Percentiles rank a stretch among this genome's conserved stretches.
phyloP scores from a whole-genome alignment of 352 stramenopile species.

The Globisporangium yorkense region DNA sequence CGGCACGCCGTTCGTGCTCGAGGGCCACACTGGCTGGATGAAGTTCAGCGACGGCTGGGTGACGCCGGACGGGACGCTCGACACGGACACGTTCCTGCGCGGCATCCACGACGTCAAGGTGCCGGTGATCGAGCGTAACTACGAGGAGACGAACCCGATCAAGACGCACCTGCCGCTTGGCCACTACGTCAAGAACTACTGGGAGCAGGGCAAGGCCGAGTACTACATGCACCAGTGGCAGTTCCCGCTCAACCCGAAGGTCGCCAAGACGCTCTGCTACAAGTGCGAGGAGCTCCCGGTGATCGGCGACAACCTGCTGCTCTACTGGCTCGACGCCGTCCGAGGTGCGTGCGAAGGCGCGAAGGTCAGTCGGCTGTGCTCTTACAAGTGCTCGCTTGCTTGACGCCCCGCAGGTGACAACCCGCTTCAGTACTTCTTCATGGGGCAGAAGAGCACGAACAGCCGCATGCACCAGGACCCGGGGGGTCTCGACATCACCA shows the following conservation, averaged over 20 bases:
- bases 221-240: slow-evolving; percentile 96
- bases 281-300: slow-evolving; percentile 86
- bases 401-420: slow-evolving; percentile 45
- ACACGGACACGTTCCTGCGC: slow-evolving; percentile 51
- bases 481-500: slow-evolving; percentile 90
- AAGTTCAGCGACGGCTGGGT: slow-evolving; percentile 66
- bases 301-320: slow-evolving; percentile 88
- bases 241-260: slow-evolving; percentile 83
- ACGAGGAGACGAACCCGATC: slow-evolving; percentile 71
- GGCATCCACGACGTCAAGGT: slow-evolving; percentile 79
- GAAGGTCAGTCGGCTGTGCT: too few relatives aligned
- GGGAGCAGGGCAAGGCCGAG: slow-evolving; percentile 66
- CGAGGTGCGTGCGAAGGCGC: slow-evolving; percentile 22
- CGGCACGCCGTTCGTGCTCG: slow-evolving; percentile 65
- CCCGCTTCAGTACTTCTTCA: slow-evolving; percentile 94
- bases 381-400: too few relatives aligned
- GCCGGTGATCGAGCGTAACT: slow-evolving; percentile 72
- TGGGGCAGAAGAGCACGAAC: slow-evolving; percentile 86
- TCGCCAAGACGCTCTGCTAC: slow-evolving; percentile 72
- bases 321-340: slow-evolving; percentile 89
- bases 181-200: slow-evolving; percentile 81
- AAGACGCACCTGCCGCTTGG: slow-evolving; percentile 63
- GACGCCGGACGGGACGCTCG: slow-evolving; percentile 41
- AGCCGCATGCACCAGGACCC: slow-evolving; percentile 89
- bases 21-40: slow-evolving; percentile 56